Evolutionary conservation across 148 eudicot species (phyloP), one percentile per base, ranked within the genome.

Genomic region (Spergularia marina): DNA sequence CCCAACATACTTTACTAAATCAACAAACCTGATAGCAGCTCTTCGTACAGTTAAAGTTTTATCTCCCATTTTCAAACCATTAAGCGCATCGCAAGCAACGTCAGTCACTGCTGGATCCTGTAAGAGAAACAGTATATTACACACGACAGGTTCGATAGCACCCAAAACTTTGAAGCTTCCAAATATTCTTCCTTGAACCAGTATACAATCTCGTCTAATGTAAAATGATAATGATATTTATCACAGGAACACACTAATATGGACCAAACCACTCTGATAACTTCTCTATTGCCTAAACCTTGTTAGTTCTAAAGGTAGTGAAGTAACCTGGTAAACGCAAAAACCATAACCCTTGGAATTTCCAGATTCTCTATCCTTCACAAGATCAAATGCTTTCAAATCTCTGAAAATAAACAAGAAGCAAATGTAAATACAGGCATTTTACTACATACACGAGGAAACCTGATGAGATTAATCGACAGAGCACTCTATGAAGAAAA

Each of bases 51-150:
- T 94, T 59, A 94, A 85, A 44, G 98, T 94, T 77, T 94, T 94
- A 81, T 94, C 98, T 41, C 98, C 98, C 91, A 94, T 90, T 76
- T 94, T 94, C 81, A 94, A 82, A 65, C 98, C 98, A 84, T 94
- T 94, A 21, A 94, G 85, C 63, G 97, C 87, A 81, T 92, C 93
- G 83, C 98, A 94, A n/a, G 98, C 98, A 81, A 91, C 76, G 77
- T 94, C 98, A n/a, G 97, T 91, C 9, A 82, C 93, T 0, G 86
- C 83, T 52, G 93, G 89, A 83, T 94, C 96, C 95, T 94, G 77
- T 58, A 53, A 61, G 10, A 18, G 34, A 34, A 74, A 13, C 10
- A 65, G 53, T 53, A 54, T 53, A 73, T 69, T 20, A 77, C 66
- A 53, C 49, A 68, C 53, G 58, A 64, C 14, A 44, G 49, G 10